These are phyloP conservation scores for Hawksworthiomyces lignivorus DNA, from an alignment of 2,329 filamentous ascomycete species.

Conservation along the genomic window DNA sequence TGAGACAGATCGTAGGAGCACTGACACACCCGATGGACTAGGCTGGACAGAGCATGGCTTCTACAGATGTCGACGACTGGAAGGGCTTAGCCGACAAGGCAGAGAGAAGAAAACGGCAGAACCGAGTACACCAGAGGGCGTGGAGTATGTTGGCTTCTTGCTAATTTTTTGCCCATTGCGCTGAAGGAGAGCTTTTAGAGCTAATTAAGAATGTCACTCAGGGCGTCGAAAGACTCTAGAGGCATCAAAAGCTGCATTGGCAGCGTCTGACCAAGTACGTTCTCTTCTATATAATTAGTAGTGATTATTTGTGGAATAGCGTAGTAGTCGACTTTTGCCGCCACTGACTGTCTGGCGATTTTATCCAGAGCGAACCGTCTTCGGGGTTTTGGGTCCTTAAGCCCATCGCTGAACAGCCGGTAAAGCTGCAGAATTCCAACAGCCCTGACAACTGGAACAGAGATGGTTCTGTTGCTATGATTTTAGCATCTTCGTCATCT, in stretches of 20 bases:
- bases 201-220: not conserved
- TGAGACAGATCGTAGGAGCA: too few species aligned
- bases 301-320: too few species aligned
- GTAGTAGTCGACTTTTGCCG: too few species aligned
- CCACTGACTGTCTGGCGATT: too few species aligned
- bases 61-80: slow-evolving; percentile 8
- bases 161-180: too few species aligned
- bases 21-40: too few species aligned
- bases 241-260: not conserved
- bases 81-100: slow-evolving; percentile 5
- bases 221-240: slow-evolving; percentile 4
- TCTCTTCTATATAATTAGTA: too few species aligned
- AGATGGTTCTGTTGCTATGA: too few species aligned
- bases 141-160: slow-evolving; percentile 8
- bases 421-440: not conserved
- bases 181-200: not conserved
- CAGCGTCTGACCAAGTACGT: not conserved
- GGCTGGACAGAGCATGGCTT: too few species aligned
- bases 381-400: slow-evolving; percentile 8
- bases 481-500: not conserved
- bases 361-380: not conserved
- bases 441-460: too few species aligned
- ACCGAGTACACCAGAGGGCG: slow-evolving; percentile 12
- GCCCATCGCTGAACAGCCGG: not conserved
- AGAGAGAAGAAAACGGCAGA: slow-evolving; percentile 13